These are phyloP conservation scores for Actinidia polygama DNA, from an alignment of 179 eudicot species.

Conservation along the genomic window DNA sequence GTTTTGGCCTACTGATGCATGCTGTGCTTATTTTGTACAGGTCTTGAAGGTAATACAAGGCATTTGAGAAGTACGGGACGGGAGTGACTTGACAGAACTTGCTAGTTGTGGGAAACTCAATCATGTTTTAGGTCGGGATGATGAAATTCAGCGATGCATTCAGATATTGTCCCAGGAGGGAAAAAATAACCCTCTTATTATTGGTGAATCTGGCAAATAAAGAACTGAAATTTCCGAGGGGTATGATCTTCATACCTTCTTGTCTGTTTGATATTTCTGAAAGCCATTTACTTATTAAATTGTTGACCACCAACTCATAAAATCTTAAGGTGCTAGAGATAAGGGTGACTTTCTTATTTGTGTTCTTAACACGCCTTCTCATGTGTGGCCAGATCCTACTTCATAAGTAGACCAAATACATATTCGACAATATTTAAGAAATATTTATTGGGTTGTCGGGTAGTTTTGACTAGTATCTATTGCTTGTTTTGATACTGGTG, in stretches of 20 bases:
- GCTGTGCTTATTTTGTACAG: background rate
- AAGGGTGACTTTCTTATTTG: too few species aligned
- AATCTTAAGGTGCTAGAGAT: too few species aligned
- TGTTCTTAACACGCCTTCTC: too few species aligned
- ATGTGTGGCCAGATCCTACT: too few species aligned
- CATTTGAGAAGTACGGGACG: background rate
- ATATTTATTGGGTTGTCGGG: too few species aligned
- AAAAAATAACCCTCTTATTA: background rate
- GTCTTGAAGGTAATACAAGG: background rate
- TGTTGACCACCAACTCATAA: conserved; percentile 1
- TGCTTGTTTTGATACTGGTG: too few species aligned
- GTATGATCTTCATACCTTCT: background rate
- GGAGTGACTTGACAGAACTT: background rate
- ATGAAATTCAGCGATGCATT: background rate
- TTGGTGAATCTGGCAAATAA: background rate
- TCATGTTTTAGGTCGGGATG: background rate
- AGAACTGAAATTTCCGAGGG: background rate
- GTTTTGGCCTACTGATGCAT: background rate
- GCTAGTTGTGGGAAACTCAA: background rate
- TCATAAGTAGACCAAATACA: too few species aligned
- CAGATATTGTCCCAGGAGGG: background rate
- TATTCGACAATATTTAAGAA: too few species aligned
- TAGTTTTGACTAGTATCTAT: too few species aligned
- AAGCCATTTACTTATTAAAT: background rate
- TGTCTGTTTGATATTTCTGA: background rate